These are phyloP conservation scores for Aspergillus conjunctus DNA, from an alignment of 495 filamentous ascomycete genomes.

Conservation along the genomic window DNA sequence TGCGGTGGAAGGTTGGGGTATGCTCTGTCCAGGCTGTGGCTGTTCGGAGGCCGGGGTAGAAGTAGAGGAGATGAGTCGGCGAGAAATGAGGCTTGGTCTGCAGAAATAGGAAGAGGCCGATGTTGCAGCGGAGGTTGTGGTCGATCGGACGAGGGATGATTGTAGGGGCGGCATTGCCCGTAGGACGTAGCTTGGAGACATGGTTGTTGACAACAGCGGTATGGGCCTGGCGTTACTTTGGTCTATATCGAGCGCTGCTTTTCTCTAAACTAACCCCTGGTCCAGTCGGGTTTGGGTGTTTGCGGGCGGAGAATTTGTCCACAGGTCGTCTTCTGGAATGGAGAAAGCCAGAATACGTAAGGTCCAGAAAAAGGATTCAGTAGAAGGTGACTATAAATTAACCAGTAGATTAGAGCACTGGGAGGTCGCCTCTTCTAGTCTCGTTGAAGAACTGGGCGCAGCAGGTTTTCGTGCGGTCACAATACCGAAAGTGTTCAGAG, in stretches of 20 bases:
- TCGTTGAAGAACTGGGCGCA: background rate
- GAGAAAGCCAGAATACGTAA: background rate
- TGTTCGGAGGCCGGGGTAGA: conserved; percentile 21
- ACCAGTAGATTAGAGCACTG: no score
- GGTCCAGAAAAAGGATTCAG: background rate
- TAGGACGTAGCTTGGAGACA: conserved; percentile 40
- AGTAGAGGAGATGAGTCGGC: conserved; percentile 25
- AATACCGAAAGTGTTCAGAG: background rate
- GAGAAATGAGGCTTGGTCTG: conserved; percentile 22
- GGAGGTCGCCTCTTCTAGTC: no score
- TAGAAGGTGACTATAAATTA: background rate
- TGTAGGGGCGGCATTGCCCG: conserved; percentile 43
- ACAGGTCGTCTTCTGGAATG: background rate
- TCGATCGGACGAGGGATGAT: conserved; percentile 33
- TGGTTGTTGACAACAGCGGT: conserved; percentile 21
- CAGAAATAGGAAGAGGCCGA: conserved; percentile 26
- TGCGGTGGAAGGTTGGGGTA: conserved; percentile 9
- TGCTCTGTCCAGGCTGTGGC: conserved; percentile 18
- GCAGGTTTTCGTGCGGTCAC: background rate
- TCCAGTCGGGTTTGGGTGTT: background rate
- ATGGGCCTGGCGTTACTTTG: background rate
- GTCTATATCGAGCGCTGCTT: no score
- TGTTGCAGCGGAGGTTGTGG: conserved; percentile 30
- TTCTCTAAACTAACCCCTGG: no score
- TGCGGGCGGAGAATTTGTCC: background rate